These are phyloP conservation scores for Myriosclerotinia curreyana DNA, from an alignment of 2,329 filamentous ascomycete genomes.

Conservation along the genomic window DNA sequence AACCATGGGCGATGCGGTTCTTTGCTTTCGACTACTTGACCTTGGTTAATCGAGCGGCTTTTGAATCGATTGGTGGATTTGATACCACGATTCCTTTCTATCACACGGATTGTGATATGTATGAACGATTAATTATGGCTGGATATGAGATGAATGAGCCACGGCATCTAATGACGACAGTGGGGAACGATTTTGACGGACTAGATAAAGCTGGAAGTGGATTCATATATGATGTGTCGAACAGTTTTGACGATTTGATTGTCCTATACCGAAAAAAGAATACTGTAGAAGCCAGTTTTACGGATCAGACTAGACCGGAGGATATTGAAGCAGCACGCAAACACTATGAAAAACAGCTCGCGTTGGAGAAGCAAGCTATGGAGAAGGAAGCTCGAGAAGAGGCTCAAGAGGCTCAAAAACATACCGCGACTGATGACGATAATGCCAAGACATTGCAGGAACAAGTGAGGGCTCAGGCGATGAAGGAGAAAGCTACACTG, in stretches of 20 bases:
- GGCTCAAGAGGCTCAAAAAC: background rate
- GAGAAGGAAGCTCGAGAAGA: background rate
- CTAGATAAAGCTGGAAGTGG: slow-evolving; percentile 42
- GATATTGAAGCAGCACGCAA: slow-evolving; percentile 7
- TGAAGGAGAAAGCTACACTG: slow-evolving; percentile 1
- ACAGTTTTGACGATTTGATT: slow-evolving; percentile 46
- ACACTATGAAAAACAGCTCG: background rate
- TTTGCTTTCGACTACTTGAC: slow-evolving; percentile 58
- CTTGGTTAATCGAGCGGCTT: slow-evolving; percentile 53
- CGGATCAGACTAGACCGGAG: slow-evolving; percentile 34
- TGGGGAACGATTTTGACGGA: slow-evolving; percentile 12
- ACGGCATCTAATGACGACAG: slow-evolving; percentile 10
- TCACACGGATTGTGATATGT: slow-evolving; percentile 56
- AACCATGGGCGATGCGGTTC: slow-evolving; percentile 51
- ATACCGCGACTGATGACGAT: background rate
- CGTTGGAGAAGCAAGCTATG: background rate
- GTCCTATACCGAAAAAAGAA: slow-evolving; percentile 47
- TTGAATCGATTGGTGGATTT: slow-evolving; percentile 50
- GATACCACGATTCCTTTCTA: slow-evolving; percentile 59
- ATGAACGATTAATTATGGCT: slow-evolving; percentile 48
- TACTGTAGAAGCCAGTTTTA: slow-evolving; percentile 36
- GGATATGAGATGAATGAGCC: slow-evolving; percentile 42
- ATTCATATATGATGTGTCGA: slow-evolving; percentile 48
- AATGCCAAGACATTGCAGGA: background rate
- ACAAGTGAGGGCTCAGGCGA: background rate